These are phyloP conservation scores for Phytophthora pinifolia DNA, from an alignment of 352 stramenopile genomes.

Conservation along the genomic window DNA sequence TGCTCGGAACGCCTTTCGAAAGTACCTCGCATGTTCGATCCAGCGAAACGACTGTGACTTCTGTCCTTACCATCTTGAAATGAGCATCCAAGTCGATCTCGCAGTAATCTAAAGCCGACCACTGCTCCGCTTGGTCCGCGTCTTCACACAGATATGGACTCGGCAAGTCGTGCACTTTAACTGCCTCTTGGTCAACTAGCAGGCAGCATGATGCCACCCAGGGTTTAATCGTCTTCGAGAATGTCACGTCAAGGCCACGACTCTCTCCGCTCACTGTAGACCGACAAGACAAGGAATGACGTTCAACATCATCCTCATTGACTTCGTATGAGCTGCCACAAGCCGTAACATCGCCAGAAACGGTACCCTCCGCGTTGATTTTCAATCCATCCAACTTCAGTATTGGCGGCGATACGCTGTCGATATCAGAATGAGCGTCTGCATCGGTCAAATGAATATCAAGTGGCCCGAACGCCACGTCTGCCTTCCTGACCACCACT, in stretches of 20 bases:
- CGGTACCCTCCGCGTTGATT: slow-evolving; percentile 11
- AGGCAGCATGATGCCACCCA: slow-evolving; percentile 28
- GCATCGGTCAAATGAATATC: slow-evolving; percentile 7
- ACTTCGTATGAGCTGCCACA: background rate
- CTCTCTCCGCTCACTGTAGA: slow-evolving; percentile 23
- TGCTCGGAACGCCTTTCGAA: slow-evolving; percentile 43
- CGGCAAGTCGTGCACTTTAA: background rate
- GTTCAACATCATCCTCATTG: slow-evolving; percentile 7
- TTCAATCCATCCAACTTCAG: slow-evolving; percentile 28
- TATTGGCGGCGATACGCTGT: background rate
- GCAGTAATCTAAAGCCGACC: slow-evolving; percentile 18
- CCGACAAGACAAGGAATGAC: slow-evolving; percentile 7
- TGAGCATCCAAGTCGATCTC: slow-evolving; percentile 55
- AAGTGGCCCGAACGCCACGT: slow-evolving; percentile 12
- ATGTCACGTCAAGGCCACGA: slow-evolving; percentile 18
- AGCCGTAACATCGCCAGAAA: slow-evolving; percentile 2
- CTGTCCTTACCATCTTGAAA: slow-evolving; percentile 54
- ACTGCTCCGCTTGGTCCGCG: background rate
- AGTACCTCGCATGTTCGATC: slow-evolving; percentile 46
- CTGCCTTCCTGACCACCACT: slow-evolving; percentile 13
- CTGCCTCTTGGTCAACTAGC: slow-evolving; percentile 9
- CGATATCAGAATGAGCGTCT: background rate
- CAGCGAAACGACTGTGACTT: slow-evolving; percentile 38
- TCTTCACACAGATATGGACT: background rate
- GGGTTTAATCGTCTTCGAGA: slow-evolving; percentile 25